These are phyloP conservation scores for Collybia nuda DNA, from an alignment of 768 basidiomycete species.

Conservation along the genomic window DNA sequence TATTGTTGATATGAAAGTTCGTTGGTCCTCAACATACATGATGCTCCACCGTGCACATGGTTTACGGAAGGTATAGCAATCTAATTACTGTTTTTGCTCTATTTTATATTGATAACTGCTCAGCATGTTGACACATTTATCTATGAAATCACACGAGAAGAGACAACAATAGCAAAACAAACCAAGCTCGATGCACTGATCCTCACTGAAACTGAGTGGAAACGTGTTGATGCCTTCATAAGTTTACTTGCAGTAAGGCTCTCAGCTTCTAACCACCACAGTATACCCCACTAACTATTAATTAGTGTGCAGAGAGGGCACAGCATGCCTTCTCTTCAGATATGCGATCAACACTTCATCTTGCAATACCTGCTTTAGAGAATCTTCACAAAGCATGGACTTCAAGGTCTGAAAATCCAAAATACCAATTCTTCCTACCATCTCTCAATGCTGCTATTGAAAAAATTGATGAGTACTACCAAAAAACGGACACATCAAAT, in stretches of 20 bases:
- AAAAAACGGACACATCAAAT: conserved; percentile 22
- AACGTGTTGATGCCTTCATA: conserved; percentile 13
- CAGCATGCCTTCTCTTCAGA: conserved; percentile 9
- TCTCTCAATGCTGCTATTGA: conserved; percentile 16
- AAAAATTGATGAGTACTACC: conserved; percentile 25
- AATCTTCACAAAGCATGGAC: conserved; percentile 20
- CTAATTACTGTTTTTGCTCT: no score
- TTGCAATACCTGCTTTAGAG: conserved; percentile 22
- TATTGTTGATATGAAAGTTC: conserved; percentile 27
- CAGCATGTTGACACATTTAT: conserved; percentile 25
- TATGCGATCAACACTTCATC: conserved; percentile 17
- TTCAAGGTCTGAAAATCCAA: conserved; percentile 6
- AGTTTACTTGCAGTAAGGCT: conserved; percentile 20
- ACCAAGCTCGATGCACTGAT: conserved; percentile 16
- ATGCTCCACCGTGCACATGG: conserved; percentile 21
- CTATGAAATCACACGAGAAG: conserved; percentile 18
- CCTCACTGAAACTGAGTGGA: conserved; percentile 23
- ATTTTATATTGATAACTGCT: no score
- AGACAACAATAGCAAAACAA: conserved; percentile 22
- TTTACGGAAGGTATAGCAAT: conserved; percentile 4
- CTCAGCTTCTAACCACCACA: background rate
- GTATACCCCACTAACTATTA: background rate
- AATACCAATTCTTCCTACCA: conserved; percentile 14
- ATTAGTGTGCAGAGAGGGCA: conserved; percentile 5
- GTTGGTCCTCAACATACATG: conserved; percentile 30